phyloP scores from a whole-genome alignment of 2,329 filamentous ascomycete genomes.

The Ophiostoma populinum region DNA sequence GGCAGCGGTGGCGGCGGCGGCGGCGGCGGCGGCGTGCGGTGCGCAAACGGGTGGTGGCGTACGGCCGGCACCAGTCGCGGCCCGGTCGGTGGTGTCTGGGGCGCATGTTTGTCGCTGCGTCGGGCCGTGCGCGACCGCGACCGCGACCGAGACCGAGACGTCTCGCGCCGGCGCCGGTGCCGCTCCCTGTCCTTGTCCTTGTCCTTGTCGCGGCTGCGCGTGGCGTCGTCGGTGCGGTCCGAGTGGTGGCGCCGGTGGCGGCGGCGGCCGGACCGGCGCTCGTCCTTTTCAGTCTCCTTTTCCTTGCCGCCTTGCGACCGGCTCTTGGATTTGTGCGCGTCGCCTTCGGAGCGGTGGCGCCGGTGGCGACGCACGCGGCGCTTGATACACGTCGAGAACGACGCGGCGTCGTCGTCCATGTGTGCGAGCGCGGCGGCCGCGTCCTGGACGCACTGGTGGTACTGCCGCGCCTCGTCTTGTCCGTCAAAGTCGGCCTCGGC shows the following conservation, averaged over 20 bases:
- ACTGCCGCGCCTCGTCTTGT: constrained; percentile 16
- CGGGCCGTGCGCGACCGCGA: constrained; percentile 3
- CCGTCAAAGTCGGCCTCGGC: neutral
- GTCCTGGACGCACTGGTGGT: constrained; percentile 15
- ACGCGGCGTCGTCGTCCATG: constrained; percentile 18
- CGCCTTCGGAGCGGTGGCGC: constrained; percentile 19
- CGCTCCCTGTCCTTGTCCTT: neutral
- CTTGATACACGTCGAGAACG: constrained; percentile 29
- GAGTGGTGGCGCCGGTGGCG: constrained; percentile 13
- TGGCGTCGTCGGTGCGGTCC: constrained; percentile 10
- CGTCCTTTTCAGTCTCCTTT: constrained; percentile 13
- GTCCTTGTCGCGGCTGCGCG: constrained; percentile 9
- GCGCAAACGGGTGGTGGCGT: constrained; percentile 8
- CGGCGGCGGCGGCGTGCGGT: constrained; percentile 9
- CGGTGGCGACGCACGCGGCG: constrained; percentile 23
- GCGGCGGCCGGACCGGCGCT: constrained; percentile 8
- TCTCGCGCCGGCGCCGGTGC: neutral
- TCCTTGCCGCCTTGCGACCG: too few species aligned
- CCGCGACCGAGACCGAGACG: constrained; percentile 5
- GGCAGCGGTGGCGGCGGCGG: constrained; percentile 8
- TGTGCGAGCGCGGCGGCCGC: constrained; percentile 20
- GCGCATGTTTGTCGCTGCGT: constrained; percentile 1
- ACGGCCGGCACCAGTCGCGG: constrained; percentile 1
- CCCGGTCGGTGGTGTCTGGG: neutral
- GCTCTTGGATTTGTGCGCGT: constrained; percentile 14